phyloP scores from a whole-genome alignment of 2,329 filamentous ascomycete species.

The Bipolaris sorokiniana region DNA sequence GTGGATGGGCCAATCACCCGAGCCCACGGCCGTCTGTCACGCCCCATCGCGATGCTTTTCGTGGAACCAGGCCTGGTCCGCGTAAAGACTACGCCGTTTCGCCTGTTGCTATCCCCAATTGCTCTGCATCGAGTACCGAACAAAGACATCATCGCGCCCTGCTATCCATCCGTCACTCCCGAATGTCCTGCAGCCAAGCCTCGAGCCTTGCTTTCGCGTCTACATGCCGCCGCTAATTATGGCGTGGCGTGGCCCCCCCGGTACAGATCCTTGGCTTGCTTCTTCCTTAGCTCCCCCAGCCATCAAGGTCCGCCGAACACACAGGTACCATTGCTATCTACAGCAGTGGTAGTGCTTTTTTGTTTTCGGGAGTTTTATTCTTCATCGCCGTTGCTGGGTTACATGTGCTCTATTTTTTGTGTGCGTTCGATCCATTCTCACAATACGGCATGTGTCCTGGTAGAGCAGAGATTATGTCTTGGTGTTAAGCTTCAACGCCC shows the following conservation, averaged over 20 bases:
- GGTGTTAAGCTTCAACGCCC: slow-evolving; percentile 14
- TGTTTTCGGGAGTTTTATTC: background rate
- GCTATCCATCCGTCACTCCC: slow-evolving; percentile 16
- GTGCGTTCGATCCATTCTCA: background rate
- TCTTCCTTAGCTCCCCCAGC: slow-evolving; percentile 4
- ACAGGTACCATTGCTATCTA: background rate
- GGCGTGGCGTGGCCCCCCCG: slow-evolving; percentile 12
- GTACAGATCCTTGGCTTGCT: slow-evolving; percentile 17
- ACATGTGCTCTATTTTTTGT: background rate
- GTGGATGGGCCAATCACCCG: background rate
- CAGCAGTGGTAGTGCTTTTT: background rate
- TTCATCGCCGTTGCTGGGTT: background rate
- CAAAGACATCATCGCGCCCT: slow-evolving; percentile 13
- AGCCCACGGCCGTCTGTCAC: background rate
- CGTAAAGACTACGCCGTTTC: slow-evolving; percentile 2
- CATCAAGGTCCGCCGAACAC: background rate
- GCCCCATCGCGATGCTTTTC: background rate
- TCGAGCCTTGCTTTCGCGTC: slow-evolving; percentile 15
- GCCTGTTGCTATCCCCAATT: slow-evolving; percentile 1
- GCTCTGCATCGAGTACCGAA: slow-evolving; percentile 5
- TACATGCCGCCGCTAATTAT: slow-evolving; percentile 22
- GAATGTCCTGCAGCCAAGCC: slow-evolving; percentile 20
- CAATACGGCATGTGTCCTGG: too few relatives aligned
- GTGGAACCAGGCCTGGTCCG: slow-evolving; percentile 1
- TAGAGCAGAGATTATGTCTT: too few relatives aligned